Evolutionary conservation across 306 rosid species (phyloP).

Genomic region (Cicer bijugum): DNA sequence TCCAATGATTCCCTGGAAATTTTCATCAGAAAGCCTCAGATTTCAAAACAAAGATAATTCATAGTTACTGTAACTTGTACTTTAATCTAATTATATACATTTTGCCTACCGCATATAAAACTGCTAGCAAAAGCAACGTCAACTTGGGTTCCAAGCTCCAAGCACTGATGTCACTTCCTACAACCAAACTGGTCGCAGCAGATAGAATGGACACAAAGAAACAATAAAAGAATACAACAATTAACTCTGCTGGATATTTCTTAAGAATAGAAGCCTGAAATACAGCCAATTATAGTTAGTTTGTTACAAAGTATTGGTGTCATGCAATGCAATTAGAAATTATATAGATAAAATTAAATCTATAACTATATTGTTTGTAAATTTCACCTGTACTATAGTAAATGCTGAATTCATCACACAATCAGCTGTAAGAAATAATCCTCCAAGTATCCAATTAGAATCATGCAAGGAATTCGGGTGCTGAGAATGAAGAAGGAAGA

Average conservation of each 20-base stretch:
- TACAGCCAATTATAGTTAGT: conserved; percentile 11
- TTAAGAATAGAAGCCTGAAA: conserved; percentile 71
- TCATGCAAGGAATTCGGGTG: conserved; percentile 50
- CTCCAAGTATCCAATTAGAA: conserved; percentile 73
- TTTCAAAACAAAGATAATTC: conserved; percentile 23
- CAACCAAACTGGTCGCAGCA: conserved; percentile 53
- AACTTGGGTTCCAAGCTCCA: conserved; percentile 67
- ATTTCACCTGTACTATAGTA: conserved; percentile 65
- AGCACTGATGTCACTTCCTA: conserved; percentile 62
- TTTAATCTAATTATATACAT: background rate
- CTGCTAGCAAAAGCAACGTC: conserved; percentile 55
- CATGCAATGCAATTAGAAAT: conserved; percentile 32
- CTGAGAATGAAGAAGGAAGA: conserved; percentile 53
- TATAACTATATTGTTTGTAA: conserved; percentile 8
- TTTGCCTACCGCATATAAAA: conserved; percentile 48
- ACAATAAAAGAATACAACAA: conserved; percentile 68
- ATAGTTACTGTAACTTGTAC: conserved; percentile 8
- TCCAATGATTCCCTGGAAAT: conserved; percentile 69
- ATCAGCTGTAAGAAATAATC: conserved; percentile 57
- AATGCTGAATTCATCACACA: conserved; percentile 61
- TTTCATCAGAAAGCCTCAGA: conserved; percentile 32
- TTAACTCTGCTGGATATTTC: conserved; percentile 68
- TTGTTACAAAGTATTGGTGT: background rate
- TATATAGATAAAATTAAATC: background rate
- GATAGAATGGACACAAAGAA: conserved; percentile 67